Conservation (phyloP, 345 rosid species). For the Gossypium turneri region DNA sequence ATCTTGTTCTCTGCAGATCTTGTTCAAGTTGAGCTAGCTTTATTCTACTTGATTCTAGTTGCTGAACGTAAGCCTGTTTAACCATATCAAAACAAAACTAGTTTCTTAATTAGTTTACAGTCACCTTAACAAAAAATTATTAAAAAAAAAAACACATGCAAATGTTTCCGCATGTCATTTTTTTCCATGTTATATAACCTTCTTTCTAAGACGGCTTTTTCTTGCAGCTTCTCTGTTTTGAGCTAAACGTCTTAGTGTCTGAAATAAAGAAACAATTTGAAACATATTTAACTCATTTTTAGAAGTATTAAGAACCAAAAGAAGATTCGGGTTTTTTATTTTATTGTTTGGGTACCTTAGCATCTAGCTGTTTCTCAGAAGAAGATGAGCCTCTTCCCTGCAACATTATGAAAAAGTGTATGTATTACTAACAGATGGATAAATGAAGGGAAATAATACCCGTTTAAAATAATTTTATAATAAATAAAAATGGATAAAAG, state of each 20-base stretch:
- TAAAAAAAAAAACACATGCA: conserved; percentile 1
- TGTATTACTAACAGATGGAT: neutral
- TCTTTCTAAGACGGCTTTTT: conserved; percentile 94
- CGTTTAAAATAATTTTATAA: neutral
- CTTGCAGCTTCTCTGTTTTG: conserved; percentile 99
- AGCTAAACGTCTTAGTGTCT: conserved; percentile 96
- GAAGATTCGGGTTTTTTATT: neutral
- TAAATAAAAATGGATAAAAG: neutral
- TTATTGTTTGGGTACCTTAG: conserved; percentile 54
- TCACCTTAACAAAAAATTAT: no score
- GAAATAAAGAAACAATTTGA: conserved; percentile 16
- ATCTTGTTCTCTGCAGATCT: conserved; percentile 89
- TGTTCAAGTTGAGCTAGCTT: conserved; percentile 89
- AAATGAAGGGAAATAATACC: neutral
- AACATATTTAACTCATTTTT: neutral
- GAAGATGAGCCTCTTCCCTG: conserved; percentile 87
- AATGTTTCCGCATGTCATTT: neutral
- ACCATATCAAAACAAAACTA: no score
- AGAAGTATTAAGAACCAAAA: conserved; percentile 3
- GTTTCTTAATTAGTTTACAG: no score
- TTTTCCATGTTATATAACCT: conserved; percentile 34
- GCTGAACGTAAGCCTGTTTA: conserved; percentile 90
- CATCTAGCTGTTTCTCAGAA: conserved; percentile 83
- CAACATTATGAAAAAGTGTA: conserved; percentile 24
- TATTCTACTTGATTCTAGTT: conserved; percentile 87